Evolutionary conservation across 345 rosid genomes (phyloP).

Genomic region (Toxicodendron radicans): DNA sequence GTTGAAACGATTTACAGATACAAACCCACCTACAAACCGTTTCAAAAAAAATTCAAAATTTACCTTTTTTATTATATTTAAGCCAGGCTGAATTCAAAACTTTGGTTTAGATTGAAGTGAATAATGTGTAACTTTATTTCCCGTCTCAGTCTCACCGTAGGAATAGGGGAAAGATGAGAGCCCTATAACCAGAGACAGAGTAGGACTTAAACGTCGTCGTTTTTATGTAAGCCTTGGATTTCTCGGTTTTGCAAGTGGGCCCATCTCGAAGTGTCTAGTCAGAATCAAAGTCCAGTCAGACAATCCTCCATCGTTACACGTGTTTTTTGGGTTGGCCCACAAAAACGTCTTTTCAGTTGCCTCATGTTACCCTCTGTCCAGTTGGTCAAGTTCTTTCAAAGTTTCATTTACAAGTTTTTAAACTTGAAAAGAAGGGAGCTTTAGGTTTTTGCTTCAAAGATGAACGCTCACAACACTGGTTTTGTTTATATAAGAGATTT

Average conservation of each 20-base stretch:
- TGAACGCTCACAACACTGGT: neutral
- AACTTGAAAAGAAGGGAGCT: neutral
- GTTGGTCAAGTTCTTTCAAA: neutral
- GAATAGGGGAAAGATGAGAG: neutral
- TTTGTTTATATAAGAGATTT: neutral
- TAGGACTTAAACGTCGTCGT: neutral
- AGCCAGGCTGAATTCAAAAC: neutral
- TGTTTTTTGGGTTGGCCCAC: neutral
- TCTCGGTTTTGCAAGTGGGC: neutral
- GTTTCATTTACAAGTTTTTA: neutral
- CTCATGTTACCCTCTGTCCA: neutral
- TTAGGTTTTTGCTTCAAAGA: slow-evolving; percentile 7
- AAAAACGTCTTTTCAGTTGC: neutral
- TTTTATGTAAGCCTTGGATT: neutral
- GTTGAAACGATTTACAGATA: neutral
- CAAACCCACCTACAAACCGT: neutral
- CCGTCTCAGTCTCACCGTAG: neutral
- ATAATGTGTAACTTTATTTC: neutral
- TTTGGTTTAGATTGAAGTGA: neutral
- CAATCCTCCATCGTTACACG: neutral
- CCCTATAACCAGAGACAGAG: neutral
- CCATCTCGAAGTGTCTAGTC: neutral
- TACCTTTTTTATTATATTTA: neutral
- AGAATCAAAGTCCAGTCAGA: neutral
- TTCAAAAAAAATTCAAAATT: neutral